Evolutionary conservation across 495 filamentous ascomycete genomes (phyloP), one percentile per base, ranked within the genome.

Genomic region (Penicillium coffeae): DNA sequence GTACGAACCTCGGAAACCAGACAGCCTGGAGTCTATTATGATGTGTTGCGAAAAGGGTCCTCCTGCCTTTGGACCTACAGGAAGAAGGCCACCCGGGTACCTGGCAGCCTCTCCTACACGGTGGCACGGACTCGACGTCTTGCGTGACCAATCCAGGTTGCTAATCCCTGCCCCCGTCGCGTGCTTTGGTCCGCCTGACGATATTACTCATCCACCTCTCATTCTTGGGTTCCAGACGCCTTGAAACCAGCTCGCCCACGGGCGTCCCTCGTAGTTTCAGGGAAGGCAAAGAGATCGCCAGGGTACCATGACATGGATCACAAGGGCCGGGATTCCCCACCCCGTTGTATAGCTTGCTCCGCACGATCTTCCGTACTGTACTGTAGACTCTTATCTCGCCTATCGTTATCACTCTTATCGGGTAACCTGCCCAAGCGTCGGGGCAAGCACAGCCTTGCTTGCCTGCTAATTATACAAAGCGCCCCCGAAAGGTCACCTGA

Each of bases 131-230:
- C 47, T 34, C 20, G 21, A 21, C 12, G n/a, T 47, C 32, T 27
- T 30, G 21, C 33, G 22, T 43, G 46, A 50, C 38, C 40, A 43
- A 46, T 51, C 54, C 45, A 62, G 59, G 59, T 56, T 60, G 52
- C 56, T 59, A 33, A 25, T n/a, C n/a, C n/a, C n/a, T n/a, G 37
- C 39, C 49, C 59, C 55, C 51, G 62, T 68, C 64, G 64, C 62
- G 64, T 68, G 64, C 64, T 61, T 50, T 14, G 45, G 42, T 34
- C 48, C 51, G 38, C 46, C 25, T 52, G 56, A 57, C 30, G 42
- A 21, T 18, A 35, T 45, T 19, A 40, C 21, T 40, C 14, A 19
- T 30, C 25, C 25, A 5, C 25, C 10, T n/a, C n/a, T 10, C 25
- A 30, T 30, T 10, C 4, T 30, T 10, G 25, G 25, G 25, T 30